phyloP scores from a whole-genome alignment of 78 protist species.

The Emiliania huxleyi region DNA sequence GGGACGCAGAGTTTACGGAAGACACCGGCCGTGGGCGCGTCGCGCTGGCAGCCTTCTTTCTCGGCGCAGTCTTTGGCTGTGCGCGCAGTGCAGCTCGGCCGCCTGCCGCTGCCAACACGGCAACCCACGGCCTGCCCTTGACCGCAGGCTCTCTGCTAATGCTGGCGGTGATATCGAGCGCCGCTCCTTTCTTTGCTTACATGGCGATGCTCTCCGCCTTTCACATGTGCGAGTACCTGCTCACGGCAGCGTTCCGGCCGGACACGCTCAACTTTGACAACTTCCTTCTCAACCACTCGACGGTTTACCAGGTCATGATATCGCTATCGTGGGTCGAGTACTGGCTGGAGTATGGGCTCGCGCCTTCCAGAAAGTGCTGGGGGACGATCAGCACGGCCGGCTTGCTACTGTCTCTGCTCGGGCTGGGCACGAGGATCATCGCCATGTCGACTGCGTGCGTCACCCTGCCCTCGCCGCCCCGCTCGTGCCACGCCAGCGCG shows the following conservation, averaged over 20 bases:
- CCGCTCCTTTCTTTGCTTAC: neutral
- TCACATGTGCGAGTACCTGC: neutral
- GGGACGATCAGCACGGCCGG: neutral
- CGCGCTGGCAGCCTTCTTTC: neutral
- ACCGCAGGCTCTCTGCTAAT: neutral
- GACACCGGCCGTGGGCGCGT: neutral
- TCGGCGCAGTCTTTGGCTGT: neutral
- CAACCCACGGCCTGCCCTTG: neutral
- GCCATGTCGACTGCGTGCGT: conserved; percentile 82
- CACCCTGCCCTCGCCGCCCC: no score
- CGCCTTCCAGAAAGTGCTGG: conserved; percentile 50
- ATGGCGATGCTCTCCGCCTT: neutral
- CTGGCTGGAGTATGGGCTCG: conserved; percentile 56
- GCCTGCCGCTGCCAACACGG: neutral
- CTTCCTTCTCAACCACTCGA: neutral
- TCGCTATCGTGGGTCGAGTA: conserved; percentile 35
- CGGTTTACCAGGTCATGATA: neutral
- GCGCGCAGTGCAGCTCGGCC: neutral
- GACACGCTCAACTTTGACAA: neutral
- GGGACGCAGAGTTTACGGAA: neutral
- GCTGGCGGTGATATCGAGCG: neutral
- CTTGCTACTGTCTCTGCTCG: conserved; percentile 5
- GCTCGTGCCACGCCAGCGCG: no score
- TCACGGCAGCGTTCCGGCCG: conserved; percentile 4
- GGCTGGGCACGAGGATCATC: conserved; percentile 57